A percentile compares a stretch with the other conserved stretches of the same genome.
Conservation (phyloP, 495 filamentous ascomycete species). For the Neurospora cerealis region DNA sequence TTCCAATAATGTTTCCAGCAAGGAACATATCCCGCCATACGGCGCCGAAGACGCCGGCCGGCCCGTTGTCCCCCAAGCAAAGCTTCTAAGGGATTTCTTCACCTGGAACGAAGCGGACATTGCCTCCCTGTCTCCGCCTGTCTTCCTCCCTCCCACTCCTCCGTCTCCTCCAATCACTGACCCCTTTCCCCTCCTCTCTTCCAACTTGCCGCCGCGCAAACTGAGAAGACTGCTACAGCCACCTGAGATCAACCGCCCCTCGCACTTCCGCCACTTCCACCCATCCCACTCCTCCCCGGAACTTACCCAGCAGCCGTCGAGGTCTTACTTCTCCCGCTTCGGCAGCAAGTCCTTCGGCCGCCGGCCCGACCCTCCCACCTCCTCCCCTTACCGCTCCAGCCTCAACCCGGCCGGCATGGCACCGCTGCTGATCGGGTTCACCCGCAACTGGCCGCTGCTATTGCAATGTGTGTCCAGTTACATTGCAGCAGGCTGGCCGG, state of each 20-base stretch:
- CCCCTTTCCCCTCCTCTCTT: constrained; percentile 17
- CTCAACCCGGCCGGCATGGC: constrained; percentile 24
- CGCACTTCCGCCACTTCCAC: constrained; percentile 18
- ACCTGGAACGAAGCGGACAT: constrained; percentile 8
- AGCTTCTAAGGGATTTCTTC: constrained; percentile 6
- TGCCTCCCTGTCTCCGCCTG: constrained; percentile 1
- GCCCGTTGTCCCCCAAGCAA: constrained; percentile 4
- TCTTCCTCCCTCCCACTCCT: constrained; percentile 8
- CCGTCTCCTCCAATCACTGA: constrained; percentile 8
- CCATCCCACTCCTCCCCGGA: neutral
- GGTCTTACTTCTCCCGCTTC: neutral
- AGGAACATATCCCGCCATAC: neutral
- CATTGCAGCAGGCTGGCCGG: constrained; percentile 51
- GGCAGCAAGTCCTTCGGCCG: neutral
- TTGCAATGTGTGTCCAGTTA: constrained; percentile 49
- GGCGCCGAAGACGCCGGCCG: neutral
- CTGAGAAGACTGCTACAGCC: constrained; percentile 7
- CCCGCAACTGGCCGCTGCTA: constrained; percentile 46
- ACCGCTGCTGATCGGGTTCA: constrained; percentile 51
- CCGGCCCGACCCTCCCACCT: neutral
- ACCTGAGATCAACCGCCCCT: constrained; percentile 29
- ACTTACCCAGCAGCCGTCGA: neutral
- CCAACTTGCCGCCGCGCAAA: constrained; percentile 3
- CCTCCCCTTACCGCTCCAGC: neutral
- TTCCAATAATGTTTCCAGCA: neutral